Evolutionary conservation across 179 eudicot genomes (phyloP).

Genomic region (Amaranthus tricolor): DNA sequence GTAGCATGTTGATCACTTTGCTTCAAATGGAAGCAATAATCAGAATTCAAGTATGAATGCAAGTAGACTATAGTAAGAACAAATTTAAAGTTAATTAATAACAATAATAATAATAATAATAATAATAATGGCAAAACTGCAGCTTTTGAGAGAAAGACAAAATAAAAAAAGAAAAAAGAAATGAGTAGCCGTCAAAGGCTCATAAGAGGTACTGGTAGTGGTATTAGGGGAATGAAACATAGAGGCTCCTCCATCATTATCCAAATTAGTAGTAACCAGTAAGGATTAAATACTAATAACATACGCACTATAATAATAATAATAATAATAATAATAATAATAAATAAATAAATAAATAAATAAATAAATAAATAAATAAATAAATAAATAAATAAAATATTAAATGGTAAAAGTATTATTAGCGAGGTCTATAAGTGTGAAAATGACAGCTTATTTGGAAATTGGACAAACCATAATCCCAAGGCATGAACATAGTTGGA

Average conservation of each 20-base stretch:
- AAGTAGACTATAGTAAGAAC: not conserved
- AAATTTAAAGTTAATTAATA: no score
- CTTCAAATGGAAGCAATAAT: slow-evolving; percentile 23
- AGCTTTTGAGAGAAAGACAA: no score
- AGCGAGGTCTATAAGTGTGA: slow-evolving; percentile 13
- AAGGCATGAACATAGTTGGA: no score
- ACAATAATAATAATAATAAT: no score
- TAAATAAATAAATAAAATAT: no score
- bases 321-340: no score
- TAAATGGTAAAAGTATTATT: slow-evolving; percentile 18
- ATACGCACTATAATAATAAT: not conserved
- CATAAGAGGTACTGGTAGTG: no score
- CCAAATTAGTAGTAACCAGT: slow-evolving; percentile 12
- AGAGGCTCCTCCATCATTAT: slow-evolving; percentile 13
- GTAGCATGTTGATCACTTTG: slow-evolving; percentile 13
- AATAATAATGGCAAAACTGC: slow-evolving; percentile 14
- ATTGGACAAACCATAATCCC: slow-evolving; percentile 24
- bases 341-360: no score
- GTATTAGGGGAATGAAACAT: not conserved
- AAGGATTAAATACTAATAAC: not conserved
- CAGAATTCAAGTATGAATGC: slow-evolving; percentile 15
- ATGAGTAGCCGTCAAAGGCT: not conserved
- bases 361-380: no score
- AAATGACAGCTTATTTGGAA: slow-evolving; percentile 17
- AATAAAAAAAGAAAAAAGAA: not conserved